These are phyloP conservation scores for Gonapodya prolifera DNA, from an alignment of 192 early-diverging fungal genomes.

Conservation along the genomic window DNA sequence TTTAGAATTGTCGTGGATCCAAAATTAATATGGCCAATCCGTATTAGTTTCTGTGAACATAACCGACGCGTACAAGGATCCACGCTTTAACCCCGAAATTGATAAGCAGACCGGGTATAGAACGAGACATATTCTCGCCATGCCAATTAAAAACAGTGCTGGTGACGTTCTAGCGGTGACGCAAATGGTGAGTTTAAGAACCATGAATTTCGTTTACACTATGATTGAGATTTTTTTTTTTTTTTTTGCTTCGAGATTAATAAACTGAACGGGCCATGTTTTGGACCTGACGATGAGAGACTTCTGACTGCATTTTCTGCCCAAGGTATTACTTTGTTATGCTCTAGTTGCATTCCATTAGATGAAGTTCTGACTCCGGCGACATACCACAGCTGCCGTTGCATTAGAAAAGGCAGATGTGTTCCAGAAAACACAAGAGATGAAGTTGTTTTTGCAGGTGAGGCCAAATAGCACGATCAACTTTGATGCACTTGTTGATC, in stretches of 20 bases:
- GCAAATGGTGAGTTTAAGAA: slow-evolving; percentile 18
- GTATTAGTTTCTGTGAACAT: slow-evolving; percentile 27
- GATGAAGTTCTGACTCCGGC: not conserved
- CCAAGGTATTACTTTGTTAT: slow-evolving; percentile 21
- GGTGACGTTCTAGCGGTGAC: slow-evolving; percentile 33
- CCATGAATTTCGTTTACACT: not conserved
- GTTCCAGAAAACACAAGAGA: slow-evolving; percentile 32
- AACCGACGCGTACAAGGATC: slow-evolving; percentile 30
- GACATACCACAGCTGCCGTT: slow-evolving; percentile 25
- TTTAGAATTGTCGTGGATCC: not conserved
- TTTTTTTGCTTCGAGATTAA: slow-evolving; percentile 16
- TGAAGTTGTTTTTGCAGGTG: not conserved
- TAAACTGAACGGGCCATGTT: slow-evolving; percentile 19
- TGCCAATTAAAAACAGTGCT: slow-evolving; percentile 33
- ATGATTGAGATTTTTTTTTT: not conserved
- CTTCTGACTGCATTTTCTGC: slow-evolving; percentile 35
- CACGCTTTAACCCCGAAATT: slow-evolving; percentile 32
- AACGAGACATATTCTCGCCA: slow-evolving; percentile 30
- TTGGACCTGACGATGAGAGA: slow-evolving; percentile 31
- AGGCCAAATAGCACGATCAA: not conserved
- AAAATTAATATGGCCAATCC: not conserved
- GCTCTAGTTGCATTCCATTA: not conserved
- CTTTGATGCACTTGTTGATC: slow-evolving; percentile 20
- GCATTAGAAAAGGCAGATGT: slow-evolving; percentile 40
- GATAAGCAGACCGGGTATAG: slow-evolving; percentile 32